Conservation (phyloP, 805 yeast genomes). For the Candida silvatica region DNA sequence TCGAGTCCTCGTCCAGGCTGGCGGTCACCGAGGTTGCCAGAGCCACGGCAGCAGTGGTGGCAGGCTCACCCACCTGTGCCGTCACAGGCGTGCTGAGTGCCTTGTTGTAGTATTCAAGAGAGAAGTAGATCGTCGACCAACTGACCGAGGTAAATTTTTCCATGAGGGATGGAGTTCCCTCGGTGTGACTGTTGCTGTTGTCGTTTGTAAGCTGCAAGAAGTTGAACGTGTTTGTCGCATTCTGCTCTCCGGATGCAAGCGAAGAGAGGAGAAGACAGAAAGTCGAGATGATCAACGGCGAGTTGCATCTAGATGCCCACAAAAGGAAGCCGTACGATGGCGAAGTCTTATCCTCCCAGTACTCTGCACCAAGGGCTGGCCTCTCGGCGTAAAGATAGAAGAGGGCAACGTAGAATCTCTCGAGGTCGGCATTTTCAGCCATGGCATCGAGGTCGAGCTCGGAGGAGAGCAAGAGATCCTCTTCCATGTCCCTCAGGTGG, state of each 20-base stretch:
- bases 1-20: constrained; percentile 73
- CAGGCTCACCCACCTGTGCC: too few relatives aligned
- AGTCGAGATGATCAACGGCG: constrained; percentile 74
- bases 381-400: constrained; percentile 61
- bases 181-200: constrained; percentile 5
- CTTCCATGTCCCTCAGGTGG: constrained; percentile 63
- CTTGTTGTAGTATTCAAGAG: constrained; percentile 23
- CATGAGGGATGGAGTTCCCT: constrained; percentile 12
- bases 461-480: constrained; percentile 54
- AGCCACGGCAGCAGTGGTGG: neutral
- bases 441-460: constrained; percentile 51
- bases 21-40: constrained; percentile 21
- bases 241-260: constrained; percentile 50
- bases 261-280: constrained; percentile 75
- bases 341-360: constrained; percentile 58
- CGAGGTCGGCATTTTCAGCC: constrained; percentile 74
- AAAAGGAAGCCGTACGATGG: constrained; percentile 64
- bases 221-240: constrained; percentile 42
- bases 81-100: constrained; percentile 8
- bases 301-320: constrained; percentile 80
- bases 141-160: constrained; percentile 23
- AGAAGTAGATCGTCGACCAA: constrained; percentile 29
- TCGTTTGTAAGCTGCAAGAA: constrained; percentile 31
- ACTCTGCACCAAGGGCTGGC: constrained; percentile 43
- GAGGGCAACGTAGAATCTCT: constrained; percentile 72